Evolutionary conservation across 2,329 filamentous ascomycete genomes (phyloP), one percentile per base, ranked within the genome.

Genomic region (Claviceps sp.): DNA sequence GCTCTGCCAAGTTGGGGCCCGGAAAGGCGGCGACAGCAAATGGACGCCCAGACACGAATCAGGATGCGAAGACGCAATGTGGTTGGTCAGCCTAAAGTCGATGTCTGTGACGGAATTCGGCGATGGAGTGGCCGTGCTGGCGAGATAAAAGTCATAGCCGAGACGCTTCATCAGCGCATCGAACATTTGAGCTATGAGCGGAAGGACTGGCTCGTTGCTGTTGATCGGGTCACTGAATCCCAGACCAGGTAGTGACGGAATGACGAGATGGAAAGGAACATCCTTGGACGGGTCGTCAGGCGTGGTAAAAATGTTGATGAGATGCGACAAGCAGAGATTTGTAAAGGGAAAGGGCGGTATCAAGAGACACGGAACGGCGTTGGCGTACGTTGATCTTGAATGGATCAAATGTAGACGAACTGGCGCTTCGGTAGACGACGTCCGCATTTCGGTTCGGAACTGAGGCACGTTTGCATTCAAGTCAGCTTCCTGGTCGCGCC

Each of bases 361-460:
- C 51, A 86, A 68, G 19, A 87, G 72, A 26, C 87, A 67, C 1
- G 84, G 82, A 24, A 85, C 68, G 5, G 81, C 80, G 54, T 75
- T 69, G 16, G 65, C 56, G 47, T 75, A 70, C 22, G 69, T 62
- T 4, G 81, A 84, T 16, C 66, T 72, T 54, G 73, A 70, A 62
- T 86, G 82, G 47, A 86, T 71, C 61, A 85, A 85, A 60, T 87
- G 83, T 51, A 85, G 63, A 38, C 82, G 72, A 1, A 81, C 61
- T 2, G 70, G 66, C 4, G 68, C 56, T 45, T 70, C 65, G n/a
- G 65, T 62, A 6, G 62, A 67, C 26, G 67, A 67, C 47, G 70
- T 60, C 1, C 64, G 58, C 52, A 85, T 71, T 14, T 69, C 70
- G 13, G 79, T 82, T 34, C 83, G 76, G 62, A 77, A 86, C 63